Base-by-base conservation (phyloP, 2,329 filamentous ascomycete species). In the Raffaelea arxii region DNA sequence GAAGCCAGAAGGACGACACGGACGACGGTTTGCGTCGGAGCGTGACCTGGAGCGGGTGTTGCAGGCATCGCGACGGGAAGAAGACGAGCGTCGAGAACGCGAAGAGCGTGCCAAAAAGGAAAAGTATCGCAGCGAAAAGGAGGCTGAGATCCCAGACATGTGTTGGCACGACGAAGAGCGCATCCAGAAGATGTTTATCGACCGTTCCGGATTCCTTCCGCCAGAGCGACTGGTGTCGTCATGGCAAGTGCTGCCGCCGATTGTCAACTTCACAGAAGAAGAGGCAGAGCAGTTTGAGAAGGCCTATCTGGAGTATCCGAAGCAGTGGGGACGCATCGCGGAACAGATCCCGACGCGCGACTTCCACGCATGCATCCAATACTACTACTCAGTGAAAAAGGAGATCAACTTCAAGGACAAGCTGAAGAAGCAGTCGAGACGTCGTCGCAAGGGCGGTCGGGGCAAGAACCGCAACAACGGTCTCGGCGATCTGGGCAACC, bases 321-420 rank as follows among this genome's bases (percentile, higher is more conserved):
- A 92, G 70, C 85, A 89, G 58, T 92, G 85, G 84, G 84, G 84
- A 47, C 80, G 78, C 55, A 80, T 92, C 48, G 83, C 86, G 5
- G 78, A 84, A 49, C 72, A 73, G 22, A 66, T 91, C 6, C 74
- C 76, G 1, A 71, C 75, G 25, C 78, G 86, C 22, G 80, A 85
- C 56, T 89, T 87, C 62, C 82, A 84, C 53, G 78, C 85, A 41
- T 88, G 84, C 62, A 92, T 92, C 55, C 83, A 88, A 59, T 88
- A 90, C 62, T 92, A 92, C 64, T 92, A 92, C 62, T 72, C 86
- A 51, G 86, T 83, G 59, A 92, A 80, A 65, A 84, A 83, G 65
- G 74, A 80, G 41, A 75, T 80, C 37, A 82, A 86, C 51, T 80
- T 90, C 50, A 88, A 90, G 60, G 83, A 86, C 58, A 86, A 85